Conservation (phyloP, 2,329 filamentous ascomycete species). For the Ophiostoma ulmi region DNA sequence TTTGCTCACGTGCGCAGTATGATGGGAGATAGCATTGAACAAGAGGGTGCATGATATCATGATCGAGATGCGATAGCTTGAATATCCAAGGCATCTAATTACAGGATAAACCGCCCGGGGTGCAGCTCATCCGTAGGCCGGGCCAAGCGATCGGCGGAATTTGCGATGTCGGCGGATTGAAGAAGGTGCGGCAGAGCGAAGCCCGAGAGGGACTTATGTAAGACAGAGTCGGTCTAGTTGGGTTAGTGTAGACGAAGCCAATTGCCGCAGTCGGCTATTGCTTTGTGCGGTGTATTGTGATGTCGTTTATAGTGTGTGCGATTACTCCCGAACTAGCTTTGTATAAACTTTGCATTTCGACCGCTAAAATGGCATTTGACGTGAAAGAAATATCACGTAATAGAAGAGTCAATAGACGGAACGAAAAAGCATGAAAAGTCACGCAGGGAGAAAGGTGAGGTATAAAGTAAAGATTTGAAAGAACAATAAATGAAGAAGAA, state of each 20-base stretch:
- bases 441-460: neutral
- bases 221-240: neutral
- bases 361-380: neutral
- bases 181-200: neutral
- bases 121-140: slow-evolving; percentile 3
- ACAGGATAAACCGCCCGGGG: neutral
- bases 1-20: neutral
- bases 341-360: neutral
- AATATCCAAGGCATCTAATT: too few relatives aligned
- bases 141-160: neutral
- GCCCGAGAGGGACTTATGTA: neutral
- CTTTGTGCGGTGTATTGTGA: neutral
- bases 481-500: too few relatives aligned
- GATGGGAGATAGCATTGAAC: too few relatives aligned
- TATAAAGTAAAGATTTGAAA: too few relatives aligned
- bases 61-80: neutral
- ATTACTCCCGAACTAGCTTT: neutral
- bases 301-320: too few relatives aligned
- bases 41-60: neutral
- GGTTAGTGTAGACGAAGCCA: neutral
- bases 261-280: slow-evolving; percentile 14
- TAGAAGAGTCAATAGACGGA: too few relatives aligned
- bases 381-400: neutral
- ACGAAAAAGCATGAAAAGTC: neutral
- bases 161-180: slow-evolving; percentile 15